Conservation (phyloP, 441 rosid genomes). For the Geranium incanum region DNA sequence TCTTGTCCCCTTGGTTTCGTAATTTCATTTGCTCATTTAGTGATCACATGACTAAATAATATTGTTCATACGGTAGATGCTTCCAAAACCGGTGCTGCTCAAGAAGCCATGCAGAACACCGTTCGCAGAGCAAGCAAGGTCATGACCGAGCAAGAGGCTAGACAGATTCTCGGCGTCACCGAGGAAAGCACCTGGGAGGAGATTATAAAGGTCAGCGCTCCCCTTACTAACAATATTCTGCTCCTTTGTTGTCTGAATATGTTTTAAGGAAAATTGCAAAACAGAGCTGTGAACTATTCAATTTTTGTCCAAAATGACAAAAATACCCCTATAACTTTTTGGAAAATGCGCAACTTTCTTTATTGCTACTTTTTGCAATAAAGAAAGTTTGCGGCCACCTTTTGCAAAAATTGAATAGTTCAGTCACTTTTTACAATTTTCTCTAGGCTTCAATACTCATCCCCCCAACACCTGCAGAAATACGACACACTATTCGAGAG, state of each 20-base stretch:
- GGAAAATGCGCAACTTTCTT: too few species aligned
- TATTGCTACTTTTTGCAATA: too few species aligned
- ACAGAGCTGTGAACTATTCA: neutral
- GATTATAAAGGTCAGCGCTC: conserved; percentile 41
- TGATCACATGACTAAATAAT: neutral
- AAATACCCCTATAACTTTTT: too few species aligned
- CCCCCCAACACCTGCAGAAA: conserved; percentile 38
- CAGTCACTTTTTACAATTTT: too few species aligned
- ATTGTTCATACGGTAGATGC: conserved; percentile 47
- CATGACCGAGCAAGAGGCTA: conserved; percentile 76
- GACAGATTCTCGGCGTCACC: conserved; percentile 76
- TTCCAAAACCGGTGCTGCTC: conserved; percentile 69
- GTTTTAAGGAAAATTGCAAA: too few species aligned
- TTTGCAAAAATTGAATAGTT: too few species aligned
- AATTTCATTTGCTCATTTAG: neutral
- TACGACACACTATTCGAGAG: conserved; percentile 67
- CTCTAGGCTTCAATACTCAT: too few species aligned
- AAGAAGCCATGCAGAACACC: conserved; percentile 65
- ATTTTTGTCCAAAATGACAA: too few species aligned
- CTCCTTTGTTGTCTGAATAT: neutral
- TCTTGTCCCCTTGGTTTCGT: neutral
- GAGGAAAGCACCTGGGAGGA: conserved; percentile 76
- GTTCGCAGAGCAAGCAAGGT: conserved; percentile 55
- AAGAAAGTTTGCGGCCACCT: too few species aligned
- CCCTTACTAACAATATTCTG: neutral